phyloP scores from a whole-genome alignment of 164 flowering plant species.

The Nelumbo lutea region DNA sequence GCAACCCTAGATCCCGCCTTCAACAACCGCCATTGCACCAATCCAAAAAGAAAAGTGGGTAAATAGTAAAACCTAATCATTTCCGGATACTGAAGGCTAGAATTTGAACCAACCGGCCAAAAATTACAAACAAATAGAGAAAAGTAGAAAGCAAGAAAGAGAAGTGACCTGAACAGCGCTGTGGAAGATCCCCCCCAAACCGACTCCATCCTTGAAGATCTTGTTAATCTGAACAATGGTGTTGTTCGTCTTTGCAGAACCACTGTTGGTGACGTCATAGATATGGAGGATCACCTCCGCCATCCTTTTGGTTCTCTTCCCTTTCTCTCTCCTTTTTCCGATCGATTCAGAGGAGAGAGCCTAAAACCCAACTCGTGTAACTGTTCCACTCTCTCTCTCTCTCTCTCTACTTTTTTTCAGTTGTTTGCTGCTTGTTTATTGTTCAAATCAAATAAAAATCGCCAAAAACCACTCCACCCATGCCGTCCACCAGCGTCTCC shows the following conservation, averaged over 20 bases:
- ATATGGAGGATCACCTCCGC: conserved; percentile 74
- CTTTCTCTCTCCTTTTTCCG: conserved; percentile 4
- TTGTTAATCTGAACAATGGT: conserved; percentile 90
- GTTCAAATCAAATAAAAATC: background rate
- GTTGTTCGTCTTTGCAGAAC: conserved; percentile 82
- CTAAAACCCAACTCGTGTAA: background rate
- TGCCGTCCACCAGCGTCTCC: background rate
- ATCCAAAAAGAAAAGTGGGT: background rate
- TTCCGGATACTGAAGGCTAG: background rate
- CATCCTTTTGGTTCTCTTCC: conserved; percentile 23
- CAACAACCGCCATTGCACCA: background rate
- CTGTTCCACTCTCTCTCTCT: background rate
- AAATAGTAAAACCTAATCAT: background rate
- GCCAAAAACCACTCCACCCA: background rate
- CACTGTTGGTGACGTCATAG: conserved; percentile 93
- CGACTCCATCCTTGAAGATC: conserved; percentile 98
- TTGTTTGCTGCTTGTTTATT: background rate
- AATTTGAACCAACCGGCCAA: background rate
- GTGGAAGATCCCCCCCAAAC: conserved; percentile 95
- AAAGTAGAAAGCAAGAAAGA: background rate
- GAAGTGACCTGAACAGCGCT: conserved; percentile 78
- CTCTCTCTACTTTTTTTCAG: background rate
- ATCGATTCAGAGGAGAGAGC: conserved; percentile 15
- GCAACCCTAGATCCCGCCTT: background rate
- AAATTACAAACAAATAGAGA: background rate